These are phyloP conservation scores for Leishmania lainsoni DNA, from an alignment of 208 protist species.

Conservation along the genomic window DNA sequence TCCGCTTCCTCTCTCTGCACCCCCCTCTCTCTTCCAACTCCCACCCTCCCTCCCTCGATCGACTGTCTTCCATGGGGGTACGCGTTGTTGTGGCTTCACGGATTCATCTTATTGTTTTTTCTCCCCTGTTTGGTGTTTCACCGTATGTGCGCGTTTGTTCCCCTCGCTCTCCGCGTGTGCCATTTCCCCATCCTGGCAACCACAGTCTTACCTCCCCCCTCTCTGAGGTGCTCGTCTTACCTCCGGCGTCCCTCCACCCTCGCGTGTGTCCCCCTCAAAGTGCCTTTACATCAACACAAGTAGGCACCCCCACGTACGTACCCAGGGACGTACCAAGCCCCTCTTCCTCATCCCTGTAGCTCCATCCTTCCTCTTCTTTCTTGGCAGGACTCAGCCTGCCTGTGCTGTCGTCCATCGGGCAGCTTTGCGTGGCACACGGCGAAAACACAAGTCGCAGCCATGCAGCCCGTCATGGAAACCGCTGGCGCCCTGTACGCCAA, in stretches of 20 bases:
- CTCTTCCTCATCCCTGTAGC: background rate
- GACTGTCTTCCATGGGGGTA: background rate
- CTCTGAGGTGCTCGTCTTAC: background rate
- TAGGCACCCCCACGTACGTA: background rate
- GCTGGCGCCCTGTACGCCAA: conserved; percentile 40
- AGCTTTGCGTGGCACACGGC: background rate
- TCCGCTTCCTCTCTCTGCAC: background rate
- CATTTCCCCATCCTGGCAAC: background rate
- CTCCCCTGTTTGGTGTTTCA: background rate
- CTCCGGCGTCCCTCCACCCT: background rate
- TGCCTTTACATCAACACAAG: background rate
- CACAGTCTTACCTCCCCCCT: background rate
- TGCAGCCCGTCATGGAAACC: conserved; percentile 18
- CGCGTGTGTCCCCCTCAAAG: background rate
- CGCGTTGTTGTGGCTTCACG: background rate
- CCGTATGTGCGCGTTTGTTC: background rate
- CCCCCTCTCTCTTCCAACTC: background rate
- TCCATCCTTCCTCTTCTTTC: background rate
- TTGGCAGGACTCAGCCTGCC: background rate
- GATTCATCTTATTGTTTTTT: background rate
- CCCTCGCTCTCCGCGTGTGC: background rate
- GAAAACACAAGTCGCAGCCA: background rate
- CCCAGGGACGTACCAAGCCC: background rate
- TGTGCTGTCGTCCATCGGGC: background rate
- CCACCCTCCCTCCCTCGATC: background rate